A percentile compares a stretch with the other conserved stretches of the same genome.
phyloP scores from a whole-genome alignment of 495 filamentous ascomycete species.

The Penicillium egyptiacum region DNA sequence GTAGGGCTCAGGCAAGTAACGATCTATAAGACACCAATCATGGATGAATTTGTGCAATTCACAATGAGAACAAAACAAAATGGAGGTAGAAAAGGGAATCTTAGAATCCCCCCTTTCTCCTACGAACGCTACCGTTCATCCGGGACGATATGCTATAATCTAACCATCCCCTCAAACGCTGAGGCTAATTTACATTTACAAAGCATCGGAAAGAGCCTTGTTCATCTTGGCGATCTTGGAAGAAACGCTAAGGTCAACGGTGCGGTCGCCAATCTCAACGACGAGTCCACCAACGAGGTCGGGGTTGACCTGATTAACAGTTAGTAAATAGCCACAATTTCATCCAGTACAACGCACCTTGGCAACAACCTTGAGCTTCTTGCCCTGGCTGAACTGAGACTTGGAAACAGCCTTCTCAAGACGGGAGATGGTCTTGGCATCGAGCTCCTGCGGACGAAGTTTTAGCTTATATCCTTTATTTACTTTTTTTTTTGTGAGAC shows the following conservation, averaged over 20 bases:
- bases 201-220: slow-evolving; percentile 92
- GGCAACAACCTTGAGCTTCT: slow-evolving; percentile 96
- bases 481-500: not conserved
- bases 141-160: slow-evolving; percentile 29
- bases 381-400: slow-evolving; percentile 84
- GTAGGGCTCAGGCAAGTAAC: not conserved
- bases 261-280: slow-evolving; percentile 96
- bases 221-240: slow-evolving; percentile 96
- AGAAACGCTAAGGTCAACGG: slow-evolving; percentile 95
- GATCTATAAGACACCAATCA: not conserved
- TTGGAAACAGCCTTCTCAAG: slow-evolving; percentile 87
- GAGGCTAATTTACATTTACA: slow-evolving; percentile 67
- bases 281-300: slow-evolving; percentile 92
- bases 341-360: slow-evolving; percentile 55
- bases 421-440: slow-evolving; percentile 77
- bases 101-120: slow-evolving; percentile 12
- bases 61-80: slow-evolving; percentile 34
- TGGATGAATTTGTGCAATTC: slow-evolving; percentile 27
- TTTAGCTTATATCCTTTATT: slow-evolving; percentile 8
- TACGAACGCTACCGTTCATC: slow-evolving; percentile 34
- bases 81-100: slow-evolving; percentile 18
- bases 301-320: slow-evolving; percentile 69
- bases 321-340: not conserved
- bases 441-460: slow-evolving; percentile 66
- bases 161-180: slow-evolving; percentile 27